phyloP scores from a whole-genome alignment of 345 rosid species.

The Diplotaxis tenuifolia region DNA sequence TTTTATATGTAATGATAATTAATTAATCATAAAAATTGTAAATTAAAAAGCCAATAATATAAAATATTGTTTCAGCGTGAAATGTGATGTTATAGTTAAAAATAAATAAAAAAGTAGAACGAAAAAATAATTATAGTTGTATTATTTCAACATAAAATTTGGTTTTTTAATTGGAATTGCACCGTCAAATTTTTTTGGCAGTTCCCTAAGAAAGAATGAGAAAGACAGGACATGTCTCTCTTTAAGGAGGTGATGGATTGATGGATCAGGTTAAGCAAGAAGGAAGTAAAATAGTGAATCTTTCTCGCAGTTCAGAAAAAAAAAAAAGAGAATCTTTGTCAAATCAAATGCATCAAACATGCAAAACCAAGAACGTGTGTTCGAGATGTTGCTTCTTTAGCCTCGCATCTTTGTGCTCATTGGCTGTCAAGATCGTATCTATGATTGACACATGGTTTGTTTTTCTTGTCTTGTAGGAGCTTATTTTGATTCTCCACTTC shows the following conservation, averaged over 20 bases:
- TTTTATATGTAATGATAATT: background rate
- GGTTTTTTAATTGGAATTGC: background rate
- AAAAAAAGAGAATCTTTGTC: conserved; percentile 33
- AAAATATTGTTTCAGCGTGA: background rate
- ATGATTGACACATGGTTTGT: conserved; percentile 39
- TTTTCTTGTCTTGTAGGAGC: conserved; percentile 18
- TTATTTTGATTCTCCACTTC: conserved; percentile 34
- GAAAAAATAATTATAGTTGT: background rate
- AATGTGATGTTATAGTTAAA: background rate
- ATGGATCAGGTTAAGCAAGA: conserved; percentile 7
- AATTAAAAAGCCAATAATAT: too few species aligned
- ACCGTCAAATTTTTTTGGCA: too few species aligned
- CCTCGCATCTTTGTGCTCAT: conserved; percentile 29
- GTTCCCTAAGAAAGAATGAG: background rate
- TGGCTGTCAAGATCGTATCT: conserved; percentile 32
- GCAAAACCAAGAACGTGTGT: conserved; percentile 22
- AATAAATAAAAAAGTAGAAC: background rate
- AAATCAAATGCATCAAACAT: conserved; percentile 32
- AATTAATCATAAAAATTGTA: background rate
- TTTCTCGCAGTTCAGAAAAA: too few species aligned
- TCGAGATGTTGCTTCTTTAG: conserved; percentile 26
- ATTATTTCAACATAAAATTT: background rate
- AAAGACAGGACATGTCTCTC: background rate
- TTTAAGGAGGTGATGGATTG: background rate
- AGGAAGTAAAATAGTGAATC: conserved; percentile 19